Evolutionary conservation across 2,329 filamentous ascomycete genomes (phyloP).

Genomic region (Rutstroemia sp.): DNA sequence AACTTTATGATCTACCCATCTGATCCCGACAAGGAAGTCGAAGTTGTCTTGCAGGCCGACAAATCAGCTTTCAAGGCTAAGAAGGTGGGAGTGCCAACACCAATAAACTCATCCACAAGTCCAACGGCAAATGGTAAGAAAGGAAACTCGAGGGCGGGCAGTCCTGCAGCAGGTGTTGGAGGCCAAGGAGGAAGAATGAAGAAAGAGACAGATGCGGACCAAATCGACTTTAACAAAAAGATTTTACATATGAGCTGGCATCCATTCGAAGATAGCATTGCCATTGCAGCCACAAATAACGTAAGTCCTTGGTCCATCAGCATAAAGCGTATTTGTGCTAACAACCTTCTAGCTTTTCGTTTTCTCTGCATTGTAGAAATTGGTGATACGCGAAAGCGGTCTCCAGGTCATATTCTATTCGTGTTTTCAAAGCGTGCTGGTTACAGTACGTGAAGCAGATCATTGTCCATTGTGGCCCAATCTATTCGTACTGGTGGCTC

Average conservation of each 20-base stretch:
- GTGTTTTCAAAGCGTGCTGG: slow-evolving; percentile 27
- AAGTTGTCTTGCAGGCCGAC: slow-evolving; percentile 94
- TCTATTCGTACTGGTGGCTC: slow-evolving; percentile 17
- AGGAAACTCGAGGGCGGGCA: slow-evolving; percentile 77
- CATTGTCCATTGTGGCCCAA: slow-evolving; percentile 17
- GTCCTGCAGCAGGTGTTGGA: slow-evolving; percentile 65
- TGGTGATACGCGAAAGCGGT: slow-evolving; percentile 19
- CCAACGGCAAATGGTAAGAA: slow-evolving; percentile 75
- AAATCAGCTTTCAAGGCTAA: slow-evolving; percentile 99
- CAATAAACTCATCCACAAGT: slow-evolving; percentile 79
- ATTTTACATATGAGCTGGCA: slow-evolving; percentile 99
- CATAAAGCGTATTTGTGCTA: too few species aligned
- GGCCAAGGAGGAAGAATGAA: slow-evolving; percentile 90
- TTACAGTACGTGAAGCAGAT: slow-evolving; percentile 19
- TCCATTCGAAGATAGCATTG: slow-evolving; percentile 98
- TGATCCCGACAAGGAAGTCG: slow-evolving; percentile 90
- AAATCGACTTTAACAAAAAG: slow-evolving; percentile 99
- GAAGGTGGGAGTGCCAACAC: slow-evolving; percentile 96
- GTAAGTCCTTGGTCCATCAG: slow-evolving; percentile 47
- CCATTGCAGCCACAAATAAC: slow-evolving; percentile 98
- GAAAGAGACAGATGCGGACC: slow-evolving; percentile 97
- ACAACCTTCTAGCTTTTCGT: slow-evolving; percentile 55
- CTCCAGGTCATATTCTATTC: slow-evolving; percentile 27
- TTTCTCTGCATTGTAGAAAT: slow-evolving; percentile 63
- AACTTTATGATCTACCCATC: slow-evolving; percentile 99